phyloP scores from a whole-genome alignment of 2,329 filamentous ascomycete genomes.

The Colletotrichum abscissum region DNA sequence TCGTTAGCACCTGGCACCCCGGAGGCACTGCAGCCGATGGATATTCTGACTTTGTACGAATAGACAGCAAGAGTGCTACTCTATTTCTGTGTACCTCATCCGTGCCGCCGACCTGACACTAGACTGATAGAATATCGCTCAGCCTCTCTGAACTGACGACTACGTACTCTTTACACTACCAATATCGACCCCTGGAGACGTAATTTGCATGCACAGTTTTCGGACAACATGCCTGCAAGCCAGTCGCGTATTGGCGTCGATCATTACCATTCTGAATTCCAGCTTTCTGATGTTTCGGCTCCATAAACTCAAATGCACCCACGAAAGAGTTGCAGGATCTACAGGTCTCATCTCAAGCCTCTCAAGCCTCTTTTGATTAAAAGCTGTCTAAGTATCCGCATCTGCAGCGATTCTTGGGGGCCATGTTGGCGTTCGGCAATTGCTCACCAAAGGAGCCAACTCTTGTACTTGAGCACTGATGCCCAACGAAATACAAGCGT shows the following conservation, averaged over 20 bases:
- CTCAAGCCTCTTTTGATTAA: slow-evolving; percentile 11
- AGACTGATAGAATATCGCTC: not conserved
- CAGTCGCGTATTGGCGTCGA: slow-evolving; percentile 22
- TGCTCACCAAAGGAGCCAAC: slow-evolving; percentile 1
- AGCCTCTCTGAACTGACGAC: slow-evolving; percentile 3
- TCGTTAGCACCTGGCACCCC: not conserved
- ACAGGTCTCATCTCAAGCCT: slow-evolving; percentile 33
- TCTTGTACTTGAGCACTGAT: slow-evolving; percentile 17
- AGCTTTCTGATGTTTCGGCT: slow-evolving; percentile 22
- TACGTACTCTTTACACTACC: not conserved
- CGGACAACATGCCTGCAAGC: slow-evolving; percentile 15
- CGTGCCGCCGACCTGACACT: not conserved
- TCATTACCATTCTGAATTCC: slow-evolving; percentile 11
- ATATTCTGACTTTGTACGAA: no score
- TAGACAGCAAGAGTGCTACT: not conserved
- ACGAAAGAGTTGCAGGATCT: slow-evolving; percentile 28
- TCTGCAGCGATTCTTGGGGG: slow-evolving; percentile 17
- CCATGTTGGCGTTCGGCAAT: not conserved
- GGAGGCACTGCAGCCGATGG: no score
- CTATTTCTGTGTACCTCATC: no score
- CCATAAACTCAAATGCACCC: slow-evolving; percentile 27
- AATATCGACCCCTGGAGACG: slow-evolving; percentile 12
- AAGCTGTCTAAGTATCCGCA: not conserved
- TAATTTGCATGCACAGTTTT: slow-evolving; percentile 30
- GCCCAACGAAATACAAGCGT: slow-evolving; percentile 20